Conservation (phyloP, 345 rosid species). For the Eucalyptus cladocalyx region DNA sequence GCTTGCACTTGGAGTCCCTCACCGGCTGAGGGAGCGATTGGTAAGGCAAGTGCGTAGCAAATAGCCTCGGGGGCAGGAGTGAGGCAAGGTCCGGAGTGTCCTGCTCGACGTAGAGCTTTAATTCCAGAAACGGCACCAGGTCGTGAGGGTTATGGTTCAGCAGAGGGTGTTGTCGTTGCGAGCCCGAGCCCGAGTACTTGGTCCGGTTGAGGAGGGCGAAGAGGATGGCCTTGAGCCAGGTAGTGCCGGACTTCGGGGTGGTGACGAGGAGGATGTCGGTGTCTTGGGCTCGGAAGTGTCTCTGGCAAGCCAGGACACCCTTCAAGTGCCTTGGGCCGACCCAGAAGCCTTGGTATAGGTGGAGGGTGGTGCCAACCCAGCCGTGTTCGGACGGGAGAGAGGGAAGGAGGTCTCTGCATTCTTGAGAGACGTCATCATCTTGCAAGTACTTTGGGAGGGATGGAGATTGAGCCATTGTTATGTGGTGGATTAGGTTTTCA, state of each 20-base stretch:
- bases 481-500: neutral
- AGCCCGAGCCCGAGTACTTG: neutral
- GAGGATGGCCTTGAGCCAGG: conserved; percentile 3
- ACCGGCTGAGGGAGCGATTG: neutral
- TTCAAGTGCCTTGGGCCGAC: neutral
- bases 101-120: neutral
- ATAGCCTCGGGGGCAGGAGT: neutral
- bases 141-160: neutral
- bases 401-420: neutral
- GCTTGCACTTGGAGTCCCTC: neutral
- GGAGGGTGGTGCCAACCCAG: neutral
- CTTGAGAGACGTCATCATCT: neutral
- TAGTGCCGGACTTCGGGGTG: conserved; percentile 6
- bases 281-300: neutral
- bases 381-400: neutral
- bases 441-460: neutral
- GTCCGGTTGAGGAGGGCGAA: neutral
- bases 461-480: neutral
- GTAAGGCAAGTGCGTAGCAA: neutral
- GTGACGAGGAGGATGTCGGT: neutral
- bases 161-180: neutral
- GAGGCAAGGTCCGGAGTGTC: neutral
- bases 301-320: neutral
- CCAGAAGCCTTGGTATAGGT: conserved; percentile 3
- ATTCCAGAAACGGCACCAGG: neutral